A percentile compares a stretch with the other conserved stretches of the same genome.
phyloP scores from a whole-genome alignment of 1,139 yeast species.

The Protomyces gravidus region DNA sequence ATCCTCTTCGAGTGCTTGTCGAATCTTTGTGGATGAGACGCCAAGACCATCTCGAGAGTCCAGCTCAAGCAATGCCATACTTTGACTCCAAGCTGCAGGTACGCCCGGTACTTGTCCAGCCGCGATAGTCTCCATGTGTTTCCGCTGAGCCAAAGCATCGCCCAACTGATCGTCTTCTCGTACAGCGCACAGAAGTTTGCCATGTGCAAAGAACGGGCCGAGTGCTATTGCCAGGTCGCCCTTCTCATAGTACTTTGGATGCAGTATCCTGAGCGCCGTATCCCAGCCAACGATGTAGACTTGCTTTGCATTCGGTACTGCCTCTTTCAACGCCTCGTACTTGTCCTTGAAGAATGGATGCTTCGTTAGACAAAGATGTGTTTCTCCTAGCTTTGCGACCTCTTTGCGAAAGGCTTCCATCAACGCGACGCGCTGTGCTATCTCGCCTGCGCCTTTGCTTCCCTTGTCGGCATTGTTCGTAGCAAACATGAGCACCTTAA shows the following conservation, averaged over 20 bases:
- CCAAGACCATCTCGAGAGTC: constrained; percentile 7
- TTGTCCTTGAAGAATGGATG: constrained; percentile 22
- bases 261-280: constrained; percentile 23
- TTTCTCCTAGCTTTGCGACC: constrained; percentile 4
- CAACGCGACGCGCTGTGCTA: constrained; percentile 5
- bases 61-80: constrained; percentile 7
- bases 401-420: constrained; percentile 24
- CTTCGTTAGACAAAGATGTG: constrained; percentile 20
- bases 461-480: constrained; percentile 27
- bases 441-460: constrained; percentile 7
- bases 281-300: constrained; percentile 21
- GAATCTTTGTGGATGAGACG: constrained; percentile 16
- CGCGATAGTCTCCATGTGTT: constrained; percentile 3
- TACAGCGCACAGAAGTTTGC: constrained; percentile 14
- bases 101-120: constrained; percentile 19
- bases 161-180: constrained; percentile 27
- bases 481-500: constrained; percentile 20
- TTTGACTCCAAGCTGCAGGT: constrained; percentile 14
- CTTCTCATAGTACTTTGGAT: constrained; percentile 23
- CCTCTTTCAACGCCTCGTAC: constrained; percentile 4
- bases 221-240: constrained; percentile 22
- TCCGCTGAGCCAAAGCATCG: constrained; percentile 1
- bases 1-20: constrained; percentile 5
- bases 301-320: constrained; percentile 10
- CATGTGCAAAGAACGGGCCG: constrained; percentile 14